Evolutionary conservation across 495 filamentous ascomycete genomes (phyloP).

Genomic region (Hyaloscypha bicolor): DNA sequence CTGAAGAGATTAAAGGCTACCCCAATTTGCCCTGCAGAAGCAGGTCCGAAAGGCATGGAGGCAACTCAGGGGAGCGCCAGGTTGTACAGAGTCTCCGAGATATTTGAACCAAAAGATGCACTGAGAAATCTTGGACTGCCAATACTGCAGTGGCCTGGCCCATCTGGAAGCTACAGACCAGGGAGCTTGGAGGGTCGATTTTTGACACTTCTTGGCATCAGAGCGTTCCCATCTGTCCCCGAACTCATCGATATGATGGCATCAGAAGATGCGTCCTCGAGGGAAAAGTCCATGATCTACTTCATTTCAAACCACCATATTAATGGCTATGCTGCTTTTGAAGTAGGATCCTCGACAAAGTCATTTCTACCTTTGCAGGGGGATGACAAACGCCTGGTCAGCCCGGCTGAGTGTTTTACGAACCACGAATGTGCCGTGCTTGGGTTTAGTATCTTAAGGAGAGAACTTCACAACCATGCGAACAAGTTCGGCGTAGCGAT

Average conservation of each 20-base stretch:
- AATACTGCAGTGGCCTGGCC: conserved; percentile 80
- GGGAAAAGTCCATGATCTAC: conserved; percentile 75
- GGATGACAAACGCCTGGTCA: conserved; percentile 60
- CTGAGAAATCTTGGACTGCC: conserved; percentile 71
- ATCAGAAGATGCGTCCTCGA: conserved; percentile 55
- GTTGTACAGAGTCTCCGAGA: conserved; percentile 78
- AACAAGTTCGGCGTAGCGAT: conserved; percentile 77
- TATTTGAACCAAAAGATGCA: conserved; percentile 79
- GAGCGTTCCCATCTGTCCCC: conserved; percentile 63
- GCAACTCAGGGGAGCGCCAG: conserved; percentile 37
- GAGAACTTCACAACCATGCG: conserved; percentile 74
- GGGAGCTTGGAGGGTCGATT: conserved; percentile 73
- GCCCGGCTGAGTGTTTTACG: conserved; percentile 77
- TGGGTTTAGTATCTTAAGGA: conserved; percentile 74
- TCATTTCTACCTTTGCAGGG: conserved; percentile 76
- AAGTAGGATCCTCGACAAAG: conserved; percentile 55
- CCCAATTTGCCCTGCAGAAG: conserved; percentile 81
- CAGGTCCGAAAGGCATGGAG: conserved; percentile 47
- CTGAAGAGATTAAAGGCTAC: conserved; percentile 75
- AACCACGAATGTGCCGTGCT: conserved; percentile 76
- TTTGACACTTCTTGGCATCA: conserved; percentile 69
- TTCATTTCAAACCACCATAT: conserved; percentile 76
- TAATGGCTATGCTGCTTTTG: conserved; percentile 69
- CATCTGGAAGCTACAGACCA: conserved; percentile 59
- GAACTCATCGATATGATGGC: conserved; percentile 81